Percentiles rank a stretch among this genome's conserved stretches.
These are phyloP conservation scores for Tuber magnatum DNA, from an alignment of 495 filamentous ascomycete species.

Conservation along the genomic window DNA sequence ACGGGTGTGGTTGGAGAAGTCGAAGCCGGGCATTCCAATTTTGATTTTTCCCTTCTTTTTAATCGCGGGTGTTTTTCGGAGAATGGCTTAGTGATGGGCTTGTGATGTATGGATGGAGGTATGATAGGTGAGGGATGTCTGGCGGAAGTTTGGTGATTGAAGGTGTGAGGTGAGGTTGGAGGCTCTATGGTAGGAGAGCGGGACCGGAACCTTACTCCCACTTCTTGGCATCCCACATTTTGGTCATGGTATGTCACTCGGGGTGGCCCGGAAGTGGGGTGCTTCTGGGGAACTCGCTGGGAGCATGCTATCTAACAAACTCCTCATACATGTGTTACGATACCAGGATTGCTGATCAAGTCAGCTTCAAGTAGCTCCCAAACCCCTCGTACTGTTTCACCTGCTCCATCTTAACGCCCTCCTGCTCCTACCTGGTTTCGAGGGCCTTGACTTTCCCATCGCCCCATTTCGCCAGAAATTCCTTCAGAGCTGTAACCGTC, in stretches of 20 bases:
- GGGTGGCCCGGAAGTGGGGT: neutral
- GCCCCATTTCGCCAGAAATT: constrained; percentile 60
- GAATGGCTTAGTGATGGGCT: neutral
- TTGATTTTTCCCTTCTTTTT: neutral
- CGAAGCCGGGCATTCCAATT: constrained; percentile 80
- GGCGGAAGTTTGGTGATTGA: neutral
- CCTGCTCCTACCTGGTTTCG: constrained; percentile 76
- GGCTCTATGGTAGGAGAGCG: neutral
- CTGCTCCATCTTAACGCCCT: constrained; percentile 67
- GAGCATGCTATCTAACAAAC: neutral
- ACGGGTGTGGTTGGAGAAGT: constrained; percentile 98
- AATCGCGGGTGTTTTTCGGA: neutral
- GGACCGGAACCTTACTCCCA: neutral
- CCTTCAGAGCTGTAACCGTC: constrained; percentile 57
- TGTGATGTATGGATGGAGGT: neutral
- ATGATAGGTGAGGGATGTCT: neutral
- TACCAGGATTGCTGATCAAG: neutral
- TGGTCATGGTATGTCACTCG: neutral
- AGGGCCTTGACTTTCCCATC: constrained; percentile 62
- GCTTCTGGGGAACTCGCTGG: neutral
- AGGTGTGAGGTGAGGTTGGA: neutral
- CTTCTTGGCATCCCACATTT: neutral
- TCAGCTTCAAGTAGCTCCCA: constrained; percentile 40
- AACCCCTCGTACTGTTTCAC: constrained; percentile 57
- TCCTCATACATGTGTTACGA: neutral